phyloP scores from a whole-genome alignment of 495 filamentous ascomycete genomes.

The Pyronema omphalodes region DNA sequence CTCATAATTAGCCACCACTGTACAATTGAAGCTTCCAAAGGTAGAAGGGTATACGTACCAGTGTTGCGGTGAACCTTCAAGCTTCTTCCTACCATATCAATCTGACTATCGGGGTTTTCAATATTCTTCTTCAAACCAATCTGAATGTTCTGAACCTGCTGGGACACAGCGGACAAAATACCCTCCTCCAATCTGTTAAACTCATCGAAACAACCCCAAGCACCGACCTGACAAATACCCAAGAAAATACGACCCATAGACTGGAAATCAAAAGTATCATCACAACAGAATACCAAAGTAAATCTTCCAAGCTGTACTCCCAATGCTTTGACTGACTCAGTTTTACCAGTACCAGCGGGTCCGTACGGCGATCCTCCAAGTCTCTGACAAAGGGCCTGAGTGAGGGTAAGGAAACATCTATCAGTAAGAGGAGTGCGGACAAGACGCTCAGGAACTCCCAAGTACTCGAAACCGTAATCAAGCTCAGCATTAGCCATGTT shows the following conservation, averaged over 20 bases:
- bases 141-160: conserved; percentile 98
- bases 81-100: conserved; percentile 81
- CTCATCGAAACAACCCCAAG: conserved; percentile 99
- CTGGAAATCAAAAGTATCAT: conserved; percentile 98
- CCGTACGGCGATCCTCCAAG: conserved; percentile 95
- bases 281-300: conserved; percentile 95
- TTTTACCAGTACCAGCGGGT: conserved; percentile 97
- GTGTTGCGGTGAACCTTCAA: conserved; percentile 77
- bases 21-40: not conserved
- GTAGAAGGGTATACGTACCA: conserved; percentile 1
- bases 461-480: conserved; percentile 92
- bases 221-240: conserved; percentile 96
- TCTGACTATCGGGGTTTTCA: conserved; percentile 61
- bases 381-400: conserved; percentile 83
- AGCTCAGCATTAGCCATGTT: conserved; percentile 94
- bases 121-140: conserved; percentile 69
- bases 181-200: conserved; percentile 97
- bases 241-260: conserved; percentile 99
- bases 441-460: conserved; percentile 86
- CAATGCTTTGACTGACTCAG: conserved; percentile 93
- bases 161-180: conserved; percentile 91
- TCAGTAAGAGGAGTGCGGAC: conserved; percentile 93
- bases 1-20: not conserved
- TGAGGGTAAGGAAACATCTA: conserved; percentile 92
- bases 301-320: conserved; percentile 93